phyloP scores from a whole-genome alignment of 306 rosid genomes.

The Hippophae gyantsensis region DNA sequence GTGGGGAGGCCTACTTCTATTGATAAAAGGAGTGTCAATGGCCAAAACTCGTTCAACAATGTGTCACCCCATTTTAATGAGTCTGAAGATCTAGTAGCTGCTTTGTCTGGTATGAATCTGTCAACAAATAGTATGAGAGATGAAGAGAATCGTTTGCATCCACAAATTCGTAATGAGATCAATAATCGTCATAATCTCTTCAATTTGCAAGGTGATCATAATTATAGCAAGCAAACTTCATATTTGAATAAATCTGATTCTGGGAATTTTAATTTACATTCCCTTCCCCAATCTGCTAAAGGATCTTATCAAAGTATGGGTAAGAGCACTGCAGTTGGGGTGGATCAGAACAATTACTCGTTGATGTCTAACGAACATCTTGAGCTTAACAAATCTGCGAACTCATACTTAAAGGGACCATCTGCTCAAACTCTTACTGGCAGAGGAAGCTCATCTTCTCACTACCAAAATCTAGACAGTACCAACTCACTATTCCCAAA shows the following conservation, averaged over 20 bases:
- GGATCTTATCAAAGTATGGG: slow-evolving; percentile 37
- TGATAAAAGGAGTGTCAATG: slow-evolving; percentile 45
- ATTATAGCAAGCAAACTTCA: slow-evolving; percentile 43
- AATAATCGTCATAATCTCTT: slow-evolving; percentile 51
- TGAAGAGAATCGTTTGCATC: slow-evolving; percentile 41
- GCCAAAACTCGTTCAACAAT: slow-evolving; percentile 46
- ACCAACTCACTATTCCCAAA: slow-evolving; percentile 47
- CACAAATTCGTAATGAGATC: slow-evolving; percentile 56
- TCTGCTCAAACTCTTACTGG: slow-evolving; percentile 41
- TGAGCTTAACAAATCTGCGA: slow-evolving; percentile 42
- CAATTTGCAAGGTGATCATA: slow-evolving; percentile 57
- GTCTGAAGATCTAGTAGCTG: slow-evolving; percentile 63
- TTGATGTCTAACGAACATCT: slow-evolving; percentile 34
- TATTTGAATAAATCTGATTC: slow-evolving; percentile 59
- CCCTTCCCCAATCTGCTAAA: slow-evolving; percentile 34
- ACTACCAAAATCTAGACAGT: slow-evolving; percentile 54
- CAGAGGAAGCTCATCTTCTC: slow-evolving; percentile 43
- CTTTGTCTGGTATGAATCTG: slow-evolving; percentile 70
- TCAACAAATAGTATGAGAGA: slow-evolving; percentile 46
- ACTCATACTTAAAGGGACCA: slow-evolving; percentile 51
- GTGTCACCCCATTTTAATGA: slow-evolving; percentile 44
- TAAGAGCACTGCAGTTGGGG: slow-evolving; percentile 36
- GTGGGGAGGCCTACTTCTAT: slow-evolving; percentile 55
- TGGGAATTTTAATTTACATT: slow-evolving; percentile 40
- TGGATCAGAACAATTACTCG: slow-evolving; percentile 35